Percentiles rank a stretch among this genome's conserved stretches.
Evolutionary conservation across 441 rosid species (phyloP).

Genomic region (Codiaeum variegatum): DNA sequence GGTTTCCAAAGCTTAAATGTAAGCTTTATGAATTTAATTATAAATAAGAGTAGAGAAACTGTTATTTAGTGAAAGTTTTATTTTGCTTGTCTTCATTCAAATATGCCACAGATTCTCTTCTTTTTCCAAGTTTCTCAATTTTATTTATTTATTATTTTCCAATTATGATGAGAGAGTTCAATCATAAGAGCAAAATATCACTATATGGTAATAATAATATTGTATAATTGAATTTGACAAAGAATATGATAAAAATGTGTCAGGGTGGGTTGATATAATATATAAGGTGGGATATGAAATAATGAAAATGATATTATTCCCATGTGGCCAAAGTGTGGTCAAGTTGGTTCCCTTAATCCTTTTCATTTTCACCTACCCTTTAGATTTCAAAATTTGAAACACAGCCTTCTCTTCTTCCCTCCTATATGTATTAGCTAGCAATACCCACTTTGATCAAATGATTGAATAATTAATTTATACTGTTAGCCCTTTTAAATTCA

Average conservation of each 20-base stretch:
- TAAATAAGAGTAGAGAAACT: constrained; percentile 14
- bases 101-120: constrained; percentile 35
- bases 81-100: constrained; percentile 40
- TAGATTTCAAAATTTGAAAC: constrained; percentile 55
- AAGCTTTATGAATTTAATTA: constrained; percentile 31
- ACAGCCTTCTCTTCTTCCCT: constrained; percentile 12
- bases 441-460: not conserved
- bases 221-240: constrained; percentile 6
- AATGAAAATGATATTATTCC: constrained; percentile 24
- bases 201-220: not conserved
- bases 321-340: constrained; percentile 27
- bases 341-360: constrained; percentile 18
- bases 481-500: not conserved
- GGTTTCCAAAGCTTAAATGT: constrained; percentile 27
- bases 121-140: not conserved
- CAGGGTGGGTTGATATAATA: not conserved
- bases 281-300: not conserved
- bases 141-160: not conserved
- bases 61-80: constrained; percentile 25
- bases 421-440: not conserved
- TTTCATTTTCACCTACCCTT: constrained; percentile 20
- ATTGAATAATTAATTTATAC: not conserved
- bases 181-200: too few species aligned
- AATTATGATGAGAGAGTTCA: too few species aligned
- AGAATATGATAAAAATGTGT: not conserved